Evolutionary conservation across 805 yeast genomes (phyloP).

Genomic region (Sugiyamaella floridensis): DNA sequence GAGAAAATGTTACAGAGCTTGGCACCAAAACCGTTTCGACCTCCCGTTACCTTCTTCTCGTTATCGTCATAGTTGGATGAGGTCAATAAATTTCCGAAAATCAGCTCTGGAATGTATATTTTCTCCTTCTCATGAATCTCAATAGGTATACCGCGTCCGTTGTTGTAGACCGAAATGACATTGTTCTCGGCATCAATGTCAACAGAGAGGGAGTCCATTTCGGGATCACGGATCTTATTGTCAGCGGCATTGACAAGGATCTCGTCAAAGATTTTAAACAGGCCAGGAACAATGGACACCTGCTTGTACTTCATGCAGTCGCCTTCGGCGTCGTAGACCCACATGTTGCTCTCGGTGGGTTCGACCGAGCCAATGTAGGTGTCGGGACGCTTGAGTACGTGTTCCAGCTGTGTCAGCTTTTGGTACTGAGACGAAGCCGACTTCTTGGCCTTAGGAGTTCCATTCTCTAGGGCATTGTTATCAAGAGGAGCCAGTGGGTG

Average conservation of each 20-base stretch:
- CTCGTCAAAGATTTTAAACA: conserved; percentile 94
- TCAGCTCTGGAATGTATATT: conserved; percentile 91
- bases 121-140: conserved; percentile 87
- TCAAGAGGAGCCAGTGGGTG: not conserved
- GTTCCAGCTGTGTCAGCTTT: conserved; percentile 90
- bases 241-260: conserved; percentile 97
- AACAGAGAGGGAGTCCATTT: conserved; percentile 84
- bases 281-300: conserved; percentile 88
- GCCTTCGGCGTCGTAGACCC: conserved; percentile 71
- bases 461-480: not conserved
- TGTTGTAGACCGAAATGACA: conserved; percentile 74
- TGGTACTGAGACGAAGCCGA: conserved; percentile 71
- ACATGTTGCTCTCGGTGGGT: conserved; percentile 66
- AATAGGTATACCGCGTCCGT: conserved; percentile 92
- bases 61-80: conserved; percentile 95
- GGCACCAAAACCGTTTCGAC: conserved; percentile 98
- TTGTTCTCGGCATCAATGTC: conserved; percentile 68
- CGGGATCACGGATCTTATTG: conserved; percentile 89
- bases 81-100: conserved; percentile 89
- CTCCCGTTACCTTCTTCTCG: conserved; percentile 94
- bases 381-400: conserved; percentile 94
- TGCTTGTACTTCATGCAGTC: conserved; percentile 45
- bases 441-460: conserved; percentile 12
- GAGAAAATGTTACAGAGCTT: conserved; percentile 94
- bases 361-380: conserved; percentile 96